phyloP scores from a whole-genome alignment of 345 rosid genomes.

The Microcos paniculata region DNA sequence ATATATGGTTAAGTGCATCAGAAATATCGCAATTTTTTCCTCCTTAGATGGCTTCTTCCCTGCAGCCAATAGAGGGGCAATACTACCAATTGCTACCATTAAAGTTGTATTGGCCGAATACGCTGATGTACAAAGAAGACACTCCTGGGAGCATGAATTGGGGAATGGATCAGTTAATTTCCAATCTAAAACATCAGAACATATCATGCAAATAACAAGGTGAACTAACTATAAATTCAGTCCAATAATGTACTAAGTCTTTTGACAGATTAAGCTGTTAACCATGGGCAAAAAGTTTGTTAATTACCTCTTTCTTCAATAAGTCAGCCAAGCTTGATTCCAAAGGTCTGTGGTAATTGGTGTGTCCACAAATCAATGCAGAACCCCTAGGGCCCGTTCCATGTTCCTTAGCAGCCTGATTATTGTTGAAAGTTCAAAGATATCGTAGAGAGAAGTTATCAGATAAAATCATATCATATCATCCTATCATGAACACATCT shows the following conservation, averaged over 20 bases:
- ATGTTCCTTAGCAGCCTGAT: conserved; percentile 71
- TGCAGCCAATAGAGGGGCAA: conserved; percentile 58
- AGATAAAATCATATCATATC: no score
- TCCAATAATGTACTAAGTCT: no score
- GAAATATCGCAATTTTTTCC: conserved; percentile 77
- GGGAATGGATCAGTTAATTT: conserved; percentile 25
- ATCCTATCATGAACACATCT: not conserved
- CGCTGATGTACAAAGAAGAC: conserved; percentile 94
- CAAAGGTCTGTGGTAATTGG: conserved; percentile 67
- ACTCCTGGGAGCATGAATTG: conserved; percentile 55
- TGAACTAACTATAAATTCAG: no score
- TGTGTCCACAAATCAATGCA: conserved; percentile 81
- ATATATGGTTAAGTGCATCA: conserved; percentile 85
- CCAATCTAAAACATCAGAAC: not conserved
- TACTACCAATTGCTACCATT: conserved; percentile 82
- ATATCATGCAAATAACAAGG: not conserved
- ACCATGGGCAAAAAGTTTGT: no score
- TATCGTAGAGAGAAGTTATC: not conserved
- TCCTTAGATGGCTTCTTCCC: conserved; percentile 38
- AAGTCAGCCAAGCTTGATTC: conserved; percentile 76
- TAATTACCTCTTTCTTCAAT: conserved; percentile 73
- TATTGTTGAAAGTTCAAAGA: conserved; percentile 4
- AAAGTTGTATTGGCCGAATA: conserved; percentile 90
- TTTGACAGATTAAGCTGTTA: not conserved
- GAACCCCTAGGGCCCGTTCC: conserved; percentile 98